These are phyloP conservation scores for Aspergillus sp. DNA, from an alignment of 2,329 filamentous ascomycete genomes.

Conservation along the genomic window DNA sequence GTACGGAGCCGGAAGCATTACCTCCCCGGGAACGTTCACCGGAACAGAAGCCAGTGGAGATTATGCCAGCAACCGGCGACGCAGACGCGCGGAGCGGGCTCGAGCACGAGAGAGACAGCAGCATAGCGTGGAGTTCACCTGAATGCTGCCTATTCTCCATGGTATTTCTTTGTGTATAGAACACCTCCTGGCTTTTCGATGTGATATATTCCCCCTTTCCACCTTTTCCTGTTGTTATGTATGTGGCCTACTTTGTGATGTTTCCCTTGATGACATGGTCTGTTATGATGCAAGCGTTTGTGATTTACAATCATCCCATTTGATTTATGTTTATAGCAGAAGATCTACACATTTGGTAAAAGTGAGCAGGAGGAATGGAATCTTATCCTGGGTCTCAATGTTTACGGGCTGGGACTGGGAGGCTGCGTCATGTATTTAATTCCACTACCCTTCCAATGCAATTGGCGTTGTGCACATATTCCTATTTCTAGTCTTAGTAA, in stretches of 20 bases:
- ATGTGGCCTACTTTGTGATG: neutral
- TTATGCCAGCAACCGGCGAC: constrained; percentile 54
- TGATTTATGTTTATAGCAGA: neutral
- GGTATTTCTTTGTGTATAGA: neutral
- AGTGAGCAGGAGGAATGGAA: neutral
- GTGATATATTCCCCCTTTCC: neutral
- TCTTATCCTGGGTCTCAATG: neutral
- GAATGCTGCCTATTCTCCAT: neutral
- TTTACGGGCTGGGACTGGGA: neutral
- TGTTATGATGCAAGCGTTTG: neutral
- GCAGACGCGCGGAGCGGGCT: constrained; percentile 54
- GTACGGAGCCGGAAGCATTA: constrained; percentile 40
- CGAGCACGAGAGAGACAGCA: constrained; percentile 44
- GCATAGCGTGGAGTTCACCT: constrained; percentile 51
- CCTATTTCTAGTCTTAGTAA: neutral
- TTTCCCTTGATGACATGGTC: neutral
- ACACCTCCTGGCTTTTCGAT: neutral
- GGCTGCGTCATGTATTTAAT: neutral
- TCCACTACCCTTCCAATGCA: neutral
- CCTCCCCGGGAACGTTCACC: constrained; percentile 43
- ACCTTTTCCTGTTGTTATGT: neutral
- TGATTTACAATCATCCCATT: neutral
- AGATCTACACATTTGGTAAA: neutral
- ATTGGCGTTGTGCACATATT: neutral
- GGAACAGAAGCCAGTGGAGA: constrained; percentile 50